Evolutionary conservation across 2,329 filamentous ascomycete species (phyloP).

Genomic region (Grosmannia clavigera): DNA sequence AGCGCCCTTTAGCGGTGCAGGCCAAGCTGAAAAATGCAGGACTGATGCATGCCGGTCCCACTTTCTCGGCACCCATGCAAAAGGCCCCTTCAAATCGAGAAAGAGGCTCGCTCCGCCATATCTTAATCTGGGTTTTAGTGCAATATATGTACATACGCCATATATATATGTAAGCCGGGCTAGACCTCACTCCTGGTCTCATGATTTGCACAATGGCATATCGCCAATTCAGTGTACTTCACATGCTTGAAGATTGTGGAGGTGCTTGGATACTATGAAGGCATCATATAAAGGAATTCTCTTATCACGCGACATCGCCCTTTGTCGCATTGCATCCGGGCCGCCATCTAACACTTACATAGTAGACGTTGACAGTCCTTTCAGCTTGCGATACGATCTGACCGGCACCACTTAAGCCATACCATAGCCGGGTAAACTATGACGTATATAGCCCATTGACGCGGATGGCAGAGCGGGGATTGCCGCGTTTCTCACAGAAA

Average conservation of each 20-base stretch:
- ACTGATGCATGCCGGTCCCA: neutral
- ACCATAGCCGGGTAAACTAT: neutral
- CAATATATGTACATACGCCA: too few species aligned
- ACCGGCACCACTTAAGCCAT: neutral
- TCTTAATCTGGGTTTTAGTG: too few species aligned
- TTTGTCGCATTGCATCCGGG: constrained; percentile 19
- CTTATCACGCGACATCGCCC: neutral
- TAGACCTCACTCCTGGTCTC: neutral
- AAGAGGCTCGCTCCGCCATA: too few species aligned
- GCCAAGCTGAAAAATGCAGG: constrained; percentile 7
- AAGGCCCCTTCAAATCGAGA: neutral
- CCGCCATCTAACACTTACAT: neutral
- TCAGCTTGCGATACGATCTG: neutral
- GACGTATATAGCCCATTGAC: neutral
- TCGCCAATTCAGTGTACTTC: neutral
- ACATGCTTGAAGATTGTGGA: neutral
- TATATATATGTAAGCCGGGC: neutral
- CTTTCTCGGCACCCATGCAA: constrained; percentile 5
- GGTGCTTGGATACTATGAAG: neutral
- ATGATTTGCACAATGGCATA: neutral
- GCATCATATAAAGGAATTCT: too few species aligned
- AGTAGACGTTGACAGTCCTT: neutral
- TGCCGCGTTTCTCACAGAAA: neutral
- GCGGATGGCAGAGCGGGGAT: neutral
- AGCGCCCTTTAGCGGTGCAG: constrained; percentile 4